A percentile compares a stretch with the other conserved stretches of the same genome.
These are phyloP conservation scores for Sodiomyces alkalinus DNA, from an alignment of 2,329 filamentous ascomycete genomes.

Conservation along the genomic window DNA sequence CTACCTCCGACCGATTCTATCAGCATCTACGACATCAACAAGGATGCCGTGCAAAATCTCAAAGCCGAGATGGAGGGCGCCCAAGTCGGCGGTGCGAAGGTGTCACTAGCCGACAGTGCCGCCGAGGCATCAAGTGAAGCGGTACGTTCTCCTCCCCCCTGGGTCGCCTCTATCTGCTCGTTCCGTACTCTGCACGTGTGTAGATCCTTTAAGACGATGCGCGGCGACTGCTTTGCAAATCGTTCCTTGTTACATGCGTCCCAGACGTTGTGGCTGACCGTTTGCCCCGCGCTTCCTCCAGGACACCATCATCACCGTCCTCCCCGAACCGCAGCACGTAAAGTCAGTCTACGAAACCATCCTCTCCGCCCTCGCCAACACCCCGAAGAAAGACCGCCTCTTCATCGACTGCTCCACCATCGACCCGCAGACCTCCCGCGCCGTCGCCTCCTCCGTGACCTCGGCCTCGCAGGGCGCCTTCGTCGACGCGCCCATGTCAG, in stretches of 20 bases:
- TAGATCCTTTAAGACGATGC: no score
- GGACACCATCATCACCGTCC: constrained; percentile 76
- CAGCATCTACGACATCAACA: constrained; percentile 42
- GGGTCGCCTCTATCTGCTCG: neutral
- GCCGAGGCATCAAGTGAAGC: constrained; percentile 34
- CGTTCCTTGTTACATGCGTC: no score
- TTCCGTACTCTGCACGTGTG: no score
- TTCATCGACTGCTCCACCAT: constrained; percentile 98
- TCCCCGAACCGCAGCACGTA: constrained; percentile 82
- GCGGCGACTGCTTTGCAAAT: no score
- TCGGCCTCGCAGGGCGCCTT: constrained; percentile 58
- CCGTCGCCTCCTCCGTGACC: constrained; percentile 54
- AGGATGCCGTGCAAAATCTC: constrained; percentile 28
- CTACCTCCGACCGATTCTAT: constrained; percentile 34
- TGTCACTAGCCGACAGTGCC: constrained; percentile 28
- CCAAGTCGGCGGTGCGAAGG: constrained; percentile 26
- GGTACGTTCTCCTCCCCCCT: constrained; percentile 21
- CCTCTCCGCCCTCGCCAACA: constrained; percentile 35
- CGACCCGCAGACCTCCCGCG: constrained; percentile 70
- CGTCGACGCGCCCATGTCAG: constrained; percentile 93
- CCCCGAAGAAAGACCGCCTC: constrained; percentile 45
- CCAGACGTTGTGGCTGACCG: no score
- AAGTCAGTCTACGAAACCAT: constrained; percentile 69
- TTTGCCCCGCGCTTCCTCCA: no score
- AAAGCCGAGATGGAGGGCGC: constrained; percentile 29